phyloP scores from a whole-genome alignment of 2,329 filamentous ascomycete species.

The Aureobasidium sp. region DNA sequence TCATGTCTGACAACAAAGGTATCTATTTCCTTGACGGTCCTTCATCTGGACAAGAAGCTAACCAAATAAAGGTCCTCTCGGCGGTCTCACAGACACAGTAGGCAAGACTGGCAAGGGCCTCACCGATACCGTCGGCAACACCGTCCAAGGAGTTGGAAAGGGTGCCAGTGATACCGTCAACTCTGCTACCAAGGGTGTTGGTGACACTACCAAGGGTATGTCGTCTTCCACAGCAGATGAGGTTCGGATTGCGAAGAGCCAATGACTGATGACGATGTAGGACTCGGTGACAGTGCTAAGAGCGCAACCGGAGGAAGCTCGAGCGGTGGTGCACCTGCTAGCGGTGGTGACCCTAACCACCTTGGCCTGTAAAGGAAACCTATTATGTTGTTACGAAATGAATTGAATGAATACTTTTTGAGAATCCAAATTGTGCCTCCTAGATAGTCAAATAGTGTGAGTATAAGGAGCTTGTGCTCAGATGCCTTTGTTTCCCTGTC shows the following conservation, averaged over 20 bases:
- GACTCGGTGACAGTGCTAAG: background rate
- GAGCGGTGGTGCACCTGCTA: background rate
- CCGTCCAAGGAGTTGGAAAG: slow-evolving; percentile 21
- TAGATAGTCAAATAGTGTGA: background rate
- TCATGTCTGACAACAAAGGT: slow-evolving; percentile 1
- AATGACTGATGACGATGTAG: background rate
- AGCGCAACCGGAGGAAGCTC: background rate
- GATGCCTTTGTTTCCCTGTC: too few species aligned
- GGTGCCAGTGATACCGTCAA: slow-evolving; percentile 17
- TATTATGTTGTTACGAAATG: background rate
- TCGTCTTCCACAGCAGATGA: background rate
- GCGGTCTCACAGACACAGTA: slow-evolving; percentile 29
- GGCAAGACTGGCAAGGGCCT: slow-evolving; percentile 26
- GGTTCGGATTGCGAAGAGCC: too few species aligned
- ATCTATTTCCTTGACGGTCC: background rate
- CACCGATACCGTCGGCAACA: slow-evolving; percentile 26
- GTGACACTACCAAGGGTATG: slow-evolving; percentile 19
- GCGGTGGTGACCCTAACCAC: background rate
- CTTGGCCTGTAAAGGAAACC: slow-evolving; percentile 3
- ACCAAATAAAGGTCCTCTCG: background rate
- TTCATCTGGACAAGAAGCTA: too few species aligned
- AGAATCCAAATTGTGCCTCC: too few species aligned
- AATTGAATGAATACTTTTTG: background rate
- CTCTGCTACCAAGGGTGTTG: slow-evolving; percentile 16
- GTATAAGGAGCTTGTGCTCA: too few species aligned